A percentile compares a stretch with the other conserved stretches of the same genome.
Evolutionary conservation across 1,139 yeast genomes (phyloP).

Genomic region (Torulaspora globosa): DNA sequence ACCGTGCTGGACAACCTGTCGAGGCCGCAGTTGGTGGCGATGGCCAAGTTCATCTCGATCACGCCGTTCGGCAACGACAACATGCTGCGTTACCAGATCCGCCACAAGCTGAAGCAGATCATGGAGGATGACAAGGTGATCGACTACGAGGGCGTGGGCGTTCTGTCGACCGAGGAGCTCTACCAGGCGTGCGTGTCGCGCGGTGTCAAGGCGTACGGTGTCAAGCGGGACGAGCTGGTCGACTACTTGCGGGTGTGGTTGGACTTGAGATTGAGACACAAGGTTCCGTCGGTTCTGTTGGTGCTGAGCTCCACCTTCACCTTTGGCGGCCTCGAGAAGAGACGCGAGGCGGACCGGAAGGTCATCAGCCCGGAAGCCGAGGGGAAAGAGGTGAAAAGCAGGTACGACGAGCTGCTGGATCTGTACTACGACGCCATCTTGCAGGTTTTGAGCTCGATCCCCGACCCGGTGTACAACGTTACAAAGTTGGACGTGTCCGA

Average conservation of each 20-base stretch:
- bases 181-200: conserved; percentile 89
- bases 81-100: conserved; percentile 85
- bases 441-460: conserved; percentile 84
- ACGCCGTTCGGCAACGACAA: conserved; percentile 94
- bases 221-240: conserved; percentile 78
- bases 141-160: conserved; percentile 88
- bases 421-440: conserved; percentile 75
- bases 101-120: conserved; percentile 83
- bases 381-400: conserved; percentile 22
- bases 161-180: conserved; percentile 76
- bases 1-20: conserved; percentile 88
- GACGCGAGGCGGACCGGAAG: conserved; percentile 11
- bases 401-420: conserved; percentile 52
- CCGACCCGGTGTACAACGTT: conserved; percentile 93
- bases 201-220: conserved; percentile 82
- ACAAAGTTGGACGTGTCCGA: conserved; percentile 84
- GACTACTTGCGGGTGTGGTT: conserved; percentile 86
- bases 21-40: conserved; percentile 86
- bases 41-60: conserved; percentile 88
- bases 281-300: conserved; percentile 85
- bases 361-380: conserved; percentile 19
- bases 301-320: conserved; percentile 84
- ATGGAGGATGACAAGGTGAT: conserved; percentile 90
- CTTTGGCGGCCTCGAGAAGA: conserved; percentile 56
- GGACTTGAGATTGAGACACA: conserved; percentile 80